phyloP scores from a whole-genome alignment of 2,329 filamentous ascomycete species.

The Talaromyces sp. region DNA sequence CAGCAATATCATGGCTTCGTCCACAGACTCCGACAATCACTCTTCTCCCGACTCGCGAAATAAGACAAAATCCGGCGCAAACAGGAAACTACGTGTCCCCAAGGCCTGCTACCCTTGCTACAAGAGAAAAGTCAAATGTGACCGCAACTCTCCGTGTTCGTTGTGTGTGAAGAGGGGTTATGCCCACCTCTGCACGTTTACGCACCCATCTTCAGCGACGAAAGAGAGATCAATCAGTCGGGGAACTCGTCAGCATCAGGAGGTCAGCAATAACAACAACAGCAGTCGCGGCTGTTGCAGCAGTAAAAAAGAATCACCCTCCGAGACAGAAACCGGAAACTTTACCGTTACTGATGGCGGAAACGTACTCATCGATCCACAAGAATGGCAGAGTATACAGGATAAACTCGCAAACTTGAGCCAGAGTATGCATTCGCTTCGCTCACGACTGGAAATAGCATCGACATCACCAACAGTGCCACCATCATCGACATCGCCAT shows the following conservation, averaged over 20 bases:
- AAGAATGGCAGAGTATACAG: slow-evolving; percentile 44
- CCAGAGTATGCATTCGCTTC: slow-evolving; percentile 36
- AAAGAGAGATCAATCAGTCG: slow-evolving; percentile 22
- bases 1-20: not conserved
- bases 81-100: slow-evolving; percentile 41
- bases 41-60: not conserved
- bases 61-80: not conserved
- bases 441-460: slow-evolving; percentile 35
- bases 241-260: not conserved
- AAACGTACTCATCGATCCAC: slow-evolving; percentile 38
- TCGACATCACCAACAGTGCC: slow-evolving; percentile 11
- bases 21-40: slow-evolving; percentile 7
- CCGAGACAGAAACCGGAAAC: slow-evolving; percentile 15
- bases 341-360: slow-evolving; percentile 17
- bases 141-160: slow-evolving; percentile 47
- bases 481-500: slow-evolving; percentile 18
- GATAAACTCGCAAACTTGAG: slow-evolving; percentile 41
- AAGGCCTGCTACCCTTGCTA: slow-evolving; percentile 47
- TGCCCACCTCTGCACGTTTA: slow-evolving; percentile 48
- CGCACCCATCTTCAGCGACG: slow-evolving; percentile 45
- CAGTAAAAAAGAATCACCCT: not conserved
- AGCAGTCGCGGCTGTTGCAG: not conserved
- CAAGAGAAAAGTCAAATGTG: slow-evolving; percentile 48
- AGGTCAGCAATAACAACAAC: not conserved
- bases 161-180: slow-evolving; percentile 49